Base-by-base conservation (phyloP, 2,329 filamentous ascomycete genomes). In the Sclerotinia glacialis region DNA sequence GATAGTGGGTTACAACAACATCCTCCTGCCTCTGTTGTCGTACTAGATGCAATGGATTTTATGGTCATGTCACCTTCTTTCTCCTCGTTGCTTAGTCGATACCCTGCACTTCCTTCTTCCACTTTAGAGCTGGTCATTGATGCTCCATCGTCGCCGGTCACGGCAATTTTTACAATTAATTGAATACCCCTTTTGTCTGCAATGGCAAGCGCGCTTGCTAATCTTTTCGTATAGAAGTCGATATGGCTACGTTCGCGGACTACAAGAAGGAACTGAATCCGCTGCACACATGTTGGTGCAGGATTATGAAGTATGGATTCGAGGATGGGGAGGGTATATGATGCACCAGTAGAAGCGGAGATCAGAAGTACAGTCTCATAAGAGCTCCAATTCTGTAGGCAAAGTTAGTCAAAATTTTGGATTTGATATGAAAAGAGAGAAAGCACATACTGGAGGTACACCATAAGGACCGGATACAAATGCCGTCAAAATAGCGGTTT, bases 331-430 rank as follows among this genome's bases (percentile, higher is more conserved):
- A 88, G 75, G 1, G 83, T 85, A 65, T 85, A 88, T 4, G 85
- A 87, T 1, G 85, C 83, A n/a, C 86, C 86, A 0, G 86, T 88
- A 0, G 85, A 88, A 0, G 85, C 85, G 0, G 85, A 85, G 52
- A 88, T 83, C 4, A 88, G 78, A 5, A 88, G 77, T 53, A 88
- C 75, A 0, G 84, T 85, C 74, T 88, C 86, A 73, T 83, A 88
- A 0, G 83, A 78, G 58, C 86, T 80, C 83, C 84, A 86, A 5
- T 79, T 78, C 65, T 66, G 21, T 14, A 40, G 26, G 16, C 47
- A 31, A 6, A 21, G 8, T 66, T 47, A 66, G 49, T 46, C 18
- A 34, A 31, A 40, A 23, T 28, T 2, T 26, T 34, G 1, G 16
- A 18, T 55, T 14, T 47, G 11, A 5, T 31, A 8, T 28, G 23